Evolutionary conservation across 257 asterid genomes (phyloP).

Genomic region (Penstemon newberryi): DNA sequence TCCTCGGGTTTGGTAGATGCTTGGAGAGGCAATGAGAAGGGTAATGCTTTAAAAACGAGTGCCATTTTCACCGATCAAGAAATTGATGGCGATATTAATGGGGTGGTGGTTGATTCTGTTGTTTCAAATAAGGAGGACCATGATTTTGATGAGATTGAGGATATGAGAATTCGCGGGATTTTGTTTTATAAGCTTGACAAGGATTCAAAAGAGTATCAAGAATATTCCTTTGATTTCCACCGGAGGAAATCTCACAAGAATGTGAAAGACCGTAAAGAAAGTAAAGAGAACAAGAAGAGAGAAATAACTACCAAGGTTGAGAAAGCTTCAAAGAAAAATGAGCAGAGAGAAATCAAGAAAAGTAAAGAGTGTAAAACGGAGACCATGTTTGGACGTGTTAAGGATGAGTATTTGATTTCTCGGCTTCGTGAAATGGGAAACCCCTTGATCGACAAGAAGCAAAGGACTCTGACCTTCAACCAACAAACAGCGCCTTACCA

Average conservation of each 20-base stretch:
- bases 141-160: constrained; percentile 67
- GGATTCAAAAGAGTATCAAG: constrained; percentile 75
- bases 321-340: constrained; percentile 32
- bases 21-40: constrained; percentile 46
- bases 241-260: constrained; percentile 48
- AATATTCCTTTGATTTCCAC: constrained; percentile 61
- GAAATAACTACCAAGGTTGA: constrained; percentile 29
- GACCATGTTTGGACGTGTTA: not conserved
- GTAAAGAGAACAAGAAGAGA: constrained; percentile 32
- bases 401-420: constrained; percentile 21
- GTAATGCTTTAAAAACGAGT: constrained; percentile 19
- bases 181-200: constrained; percentile 74
- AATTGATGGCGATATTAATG: not conserved
- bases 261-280: constrained; percentile 31
- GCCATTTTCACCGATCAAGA: constrained; percentile 25
- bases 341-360: constrained; percentile 30
- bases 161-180: constrained; percentile 67
- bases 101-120: constrained; percentile 21
- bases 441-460: not conserved
- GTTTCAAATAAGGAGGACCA: constrained; percentile 33
- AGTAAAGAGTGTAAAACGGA: constrained; percentile 15
- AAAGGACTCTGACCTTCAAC: constrained; percentile 54
- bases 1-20: constrained; percentile 62
- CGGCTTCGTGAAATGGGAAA: constrained; percentile 34
- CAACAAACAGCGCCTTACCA: constrained; percentile 78